phyloP scores from a whole-genome alignment of 441 rosid genomes.

The Geranium incanum region DNA sequence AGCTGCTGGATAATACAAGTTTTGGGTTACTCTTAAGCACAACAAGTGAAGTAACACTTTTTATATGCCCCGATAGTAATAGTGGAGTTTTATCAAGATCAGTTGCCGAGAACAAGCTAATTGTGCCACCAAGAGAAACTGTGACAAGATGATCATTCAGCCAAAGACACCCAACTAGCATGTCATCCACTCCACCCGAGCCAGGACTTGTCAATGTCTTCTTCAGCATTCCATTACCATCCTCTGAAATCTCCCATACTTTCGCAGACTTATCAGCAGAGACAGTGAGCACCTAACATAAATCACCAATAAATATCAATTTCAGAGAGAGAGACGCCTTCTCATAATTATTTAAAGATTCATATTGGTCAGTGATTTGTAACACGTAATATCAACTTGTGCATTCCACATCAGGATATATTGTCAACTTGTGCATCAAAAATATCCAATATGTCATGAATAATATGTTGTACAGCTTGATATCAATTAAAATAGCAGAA shows the following conservation, averaged over 20 bases:
- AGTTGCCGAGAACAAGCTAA: constrained; percentile 61
- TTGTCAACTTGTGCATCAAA: neutral
- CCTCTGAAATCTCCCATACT: constrained; percentile 75
- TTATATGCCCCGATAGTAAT: constrained; percentile 77
- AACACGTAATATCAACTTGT: neutral
- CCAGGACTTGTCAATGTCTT: constrained; percentile 60
- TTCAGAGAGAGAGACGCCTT: constrained; percentile 1
- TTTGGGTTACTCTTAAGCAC: constrained; percentile 57
- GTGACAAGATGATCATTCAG: constrained; percentile 75
- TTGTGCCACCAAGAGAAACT: constrained; percentile 83
- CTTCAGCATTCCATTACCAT: constrained; percentile 56
- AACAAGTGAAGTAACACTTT: constrained; percentile 63
- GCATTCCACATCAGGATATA: neutral
- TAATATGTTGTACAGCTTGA: neutral
- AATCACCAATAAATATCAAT: constrained; percentile 7
- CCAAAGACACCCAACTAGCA: constrained; percentile 96
- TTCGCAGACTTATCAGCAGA: constrained; percentile 97
- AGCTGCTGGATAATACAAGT: constrained; percentile 64
- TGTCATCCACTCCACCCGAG: constrained; percentile 83
- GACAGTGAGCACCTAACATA: constrained; percentile 65
- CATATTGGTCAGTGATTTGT: neutral
- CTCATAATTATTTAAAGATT: neutral
- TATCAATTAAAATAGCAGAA: neutral
- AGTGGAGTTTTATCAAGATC: constrained; percentile 68
- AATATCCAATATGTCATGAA: neutral